phyloP scores from a whole-genome alignment of 768 basidiomycete species.

The Chlorophyllum brunneum region DNA sequence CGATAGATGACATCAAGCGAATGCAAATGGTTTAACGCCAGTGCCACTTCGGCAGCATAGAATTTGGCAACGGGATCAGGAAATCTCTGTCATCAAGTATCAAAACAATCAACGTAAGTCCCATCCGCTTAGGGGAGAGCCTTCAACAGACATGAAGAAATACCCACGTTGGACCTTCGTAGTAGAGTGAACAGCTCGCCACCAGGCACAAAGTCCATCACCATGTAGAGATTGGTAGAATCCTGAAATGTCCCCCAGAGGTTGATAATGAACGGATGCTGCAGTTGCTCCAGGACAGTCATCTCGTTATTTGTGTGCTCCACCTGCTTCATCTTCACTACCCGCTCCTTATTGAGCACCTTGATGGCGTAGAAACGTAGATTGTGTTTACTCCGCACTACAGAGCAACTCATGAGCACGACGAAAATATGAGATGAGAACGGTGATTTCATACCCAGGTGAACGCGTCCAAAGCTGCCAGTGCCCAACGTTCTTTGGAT shows the following conservation, averaged over 20 bases:
- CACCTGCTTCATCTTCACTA: slow-evolving; percentile 90
- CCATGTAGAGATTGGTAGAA: slow-evolving; percentile 90
- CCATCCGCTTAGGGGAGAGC: slow-evolving; percentile 12
- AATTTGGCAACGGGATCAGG: slow-evolving; percentile 97
- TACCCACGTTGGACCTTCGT: slow-evolving; percentile 79
- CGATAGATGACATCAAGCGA: slow-evolving; percentile 89
- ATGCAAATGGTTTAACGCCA: slow-evolving; percentile 91
- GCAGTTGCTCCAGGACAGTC: slow-evolving; percentile 75
- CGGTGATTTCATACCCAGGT: slow-evolving; percentile 53
- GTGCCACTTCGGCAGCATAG: slow-evolving; percentile 92
- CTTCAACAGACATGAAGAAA: slow-evolving; percentile 14
- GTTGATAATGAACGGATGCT: slow-evolving; percentile 94
- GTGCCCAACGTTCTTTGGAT: slow-evolving; percentile 86
- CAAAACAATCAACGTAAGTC: slow-evolving; percentile 1
- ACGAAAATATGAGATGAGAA: slow-evolving; percentile 3
- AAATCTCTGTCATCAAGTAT: slow-evolving; percentile 59
- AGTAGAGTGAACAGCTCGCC: slow-evolving; percentile 95
- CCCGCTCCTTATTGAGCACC: slow-evolving; percentile 89
- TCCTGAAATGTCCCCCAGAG: slow-evolving; percentile 97
- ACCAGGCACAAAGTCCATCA: slow-evolving; percentile 95
- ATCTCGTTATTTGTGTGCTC: slow-evolving; percentile 98
- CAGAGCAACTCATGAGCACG: slow-evolving; percentile 14
- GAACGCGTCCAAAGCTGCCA: slow-evolving; percentile 97
- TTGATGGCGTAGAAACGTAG: slow-evolving; percentile 96
- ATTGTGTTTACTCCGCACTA: slow-evolving; percentile 90